Conservation (phyloP, 2,329 filamentous ascomycete species). For the Magnaporthiopsis incrustans region DNA sequence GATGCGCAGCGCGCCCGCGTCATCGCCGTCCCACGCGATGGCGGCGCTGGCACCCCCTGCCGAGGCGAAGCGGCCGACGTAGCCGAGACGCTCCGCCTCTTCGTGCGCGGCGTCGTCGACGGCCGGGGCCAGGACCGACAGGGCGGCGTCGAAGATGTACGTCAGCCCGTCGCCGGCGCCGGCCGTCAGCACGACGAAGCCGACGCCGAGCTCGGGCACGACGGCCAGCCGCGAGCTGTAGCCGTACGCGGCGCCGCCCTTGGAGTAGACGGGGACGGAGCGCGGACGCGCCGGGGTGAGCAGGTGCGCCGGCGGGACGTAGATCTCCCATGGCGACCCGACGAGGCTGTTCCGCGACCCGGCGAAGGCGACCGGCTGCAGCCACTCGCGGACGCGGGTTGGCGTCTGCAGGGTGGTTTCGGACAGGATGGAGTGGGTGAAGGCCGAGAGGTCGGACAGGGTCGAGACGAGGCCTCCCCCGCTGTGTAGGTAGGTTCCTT, state of each 20-base stretch:
- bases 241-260: neutral
- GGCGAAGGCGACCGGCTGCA: neutral
- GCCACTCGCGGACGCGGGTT: neutral
- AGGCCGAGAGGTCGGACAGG: neutral
- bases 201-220: slow-evolving; percentile 1
- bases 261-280: neutral
- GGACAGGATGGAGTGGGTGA: neutral
- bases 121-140: neutral
- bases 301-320: neutral
- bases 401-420: neutral
- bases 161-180: neutral
- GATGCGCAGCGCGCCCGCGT: neutral
- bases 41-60: neutral
- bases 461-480: neutral
- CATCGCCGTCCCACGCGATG: neutral
- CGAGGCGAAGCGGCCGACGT: neutral
- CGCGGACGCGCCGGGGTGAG: neutral
- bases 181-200: neutral
- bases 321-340: slow-evolving; percentile 1
- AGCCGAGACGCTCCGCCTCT: neutral
- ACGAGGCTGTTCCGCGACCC: neutral
- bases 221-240: neutral
- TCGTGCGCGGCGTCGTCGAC: neutral
- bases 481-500: neutral
- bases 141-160: neutral